Evolutionary conservation across 2,329 filamentous ascomycete species (phyloP), one percentile per base, ranked within the genome.

Genomic region (Hypoxylon sp.): DNA sequence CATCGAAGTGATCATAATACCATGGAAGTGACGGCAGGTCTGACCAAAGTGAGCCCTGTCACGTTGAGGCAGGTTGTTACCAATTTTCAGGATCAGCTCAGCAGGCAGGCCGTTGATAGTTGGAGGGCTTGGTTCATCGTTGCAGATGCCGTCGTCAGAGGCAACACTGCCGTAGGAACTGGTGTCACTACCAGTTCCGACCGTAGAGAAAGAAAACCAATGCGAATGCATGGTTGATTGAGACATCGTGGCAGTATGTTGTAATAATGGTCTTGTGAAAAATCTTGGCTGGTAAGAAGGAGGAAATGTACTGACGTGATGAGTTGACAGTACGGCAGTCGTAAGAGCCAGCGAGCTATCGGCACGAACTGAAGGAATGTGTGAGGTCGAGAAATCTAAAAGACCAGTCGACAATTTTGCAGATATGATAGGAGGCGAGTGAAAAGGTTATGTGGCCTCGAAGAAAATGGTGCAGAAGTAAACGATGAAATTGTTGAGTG

Each of bases 41-140:
- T 24, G 54, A 3, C 55, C 55, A 2, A 71, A 46, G 9, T 14
- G 6, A 31, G n/a, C 24, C n/a, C 47, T 69, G 33, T 64, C 66
- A 9, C 19, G 1, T 33, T 67, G 64, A 9, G 33, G 11, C 13
- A 70, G 48, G 17, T 57, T 42, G 6, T 37, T 14, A 5, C 53
- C 51, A 14, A 68, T 46, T 1, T 17, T 3, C 1, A 44, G 17
- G 13, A 68, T 22, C 3, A 59, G 5, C 19, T 70, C 68, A 0
- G n/a, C 0, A 26, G 68, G 53, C 13, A 64, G 6, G 6, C 29
- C 29, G 8, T 9, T 8, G 29, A 31, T 5, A 31, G 29, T 31
- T 31, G 29, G 29, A 31, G 29, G 29, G 29, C 29, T 31, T 31
- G 29, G 5, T 31, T 31, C 29, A n/a, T n/a, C 14, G 13, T n/a